A percentile compares a stretch with the other conserved stretches of the same genome.
phyloP scores from a whole-genome alignment of 352 stramenopile species.

The Blastocystis sp. region DNA sequence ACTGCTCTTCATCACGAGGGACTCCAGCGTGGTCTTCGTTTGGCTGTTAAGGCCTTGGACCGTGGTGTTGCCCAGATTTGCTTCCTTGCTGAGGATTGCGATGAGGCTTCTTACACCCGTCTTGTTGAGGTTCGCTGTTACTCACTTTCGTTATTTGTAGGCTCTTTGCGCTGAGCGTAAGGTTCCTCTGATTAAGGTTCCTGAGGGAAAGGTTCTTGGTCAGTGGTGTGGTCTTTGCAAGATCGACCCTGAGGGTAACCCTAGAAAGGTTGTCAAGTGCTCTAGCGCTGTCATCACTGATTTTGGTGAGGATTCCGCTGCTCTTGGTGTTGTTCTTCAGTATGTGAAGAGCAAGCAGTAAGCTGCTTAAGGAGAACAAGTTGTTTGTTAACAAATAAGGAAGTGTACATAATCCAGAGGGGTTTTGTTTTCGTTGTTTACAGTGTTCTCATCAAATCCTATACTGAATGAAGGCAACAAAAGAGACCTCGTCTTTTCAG shows the following conservation, averaged over 20 bases:
- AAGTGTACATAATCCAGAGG: constrained; percentile 52
- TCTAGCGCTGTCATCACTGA: constrained; percentile 97
- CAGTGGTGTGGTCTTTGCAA: constrained; percentile 98
- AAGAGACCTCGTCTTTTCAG: background rate
- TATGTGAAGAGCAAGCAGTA: constrained; percentile 86
- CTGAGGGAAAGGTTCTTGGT: constrained; percentile 89
- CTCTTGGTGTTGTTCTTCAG: constrained; percentile 92
- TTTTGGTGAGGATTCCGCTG: constrained; percentile 96
- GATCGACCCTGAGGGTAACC: constrained; percentile 89
- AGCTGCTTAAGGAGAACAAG: constrained; percentile 48
- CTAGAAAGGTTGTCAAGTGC: constrained; percentile 95
- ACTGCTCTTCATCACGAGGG: constrained; percentile 97
- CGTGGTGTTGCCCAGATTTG: constrained; percentile 90
- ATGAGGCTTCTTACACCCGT: constrained; percentile 98
- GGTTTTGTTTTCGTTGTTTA: constrained; percentile 49
- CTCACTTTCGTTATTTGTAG: background rate
- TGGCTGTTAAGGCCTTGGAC: constrained; percentile 97
- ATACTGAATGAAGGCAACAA: background rate
- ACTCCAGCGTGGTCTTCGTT: constrained; percentile 94
- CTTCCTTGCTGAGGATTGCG: constrained; percentile 97
- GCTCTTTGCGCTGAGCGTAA: constrained; percentile 81
- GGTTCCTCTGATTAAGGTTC: constrained; percentile 84
- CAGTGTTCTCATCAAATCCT: constrained; percentile 2
- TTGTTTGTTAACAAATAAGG: constrained; percentile 23
- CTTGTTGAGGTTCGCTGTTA: constrained; percentile 74